Base-by-base conservation (phyloP, 2,329 filamentous ascomycete genomes). In the Apiospora phragmitis region DNA sequence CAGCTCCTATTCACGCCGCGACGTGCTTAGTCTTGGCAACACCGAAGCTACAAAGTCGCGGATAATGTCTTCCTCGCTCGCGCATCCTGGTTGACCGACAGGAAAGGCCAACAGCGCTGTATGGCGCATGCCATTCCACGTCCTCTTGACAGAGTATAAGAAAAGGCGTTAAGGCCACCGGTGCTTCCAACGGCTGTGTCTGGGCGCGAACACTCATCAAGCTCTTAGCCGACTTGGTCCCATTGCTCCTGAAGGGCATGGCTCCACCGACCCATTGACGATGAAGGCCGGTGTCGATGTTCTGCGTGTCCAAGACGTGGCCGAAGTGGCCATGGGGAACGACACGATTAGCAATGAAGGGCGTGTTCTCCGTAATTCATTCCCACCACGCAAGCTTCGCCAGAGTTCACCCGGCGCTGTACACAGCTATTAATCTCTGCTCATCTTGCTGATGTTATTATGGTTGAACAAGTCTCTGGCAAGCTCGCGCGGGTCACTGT, bases 341-440 rank as follows among this genome's bases (percentile, higher is more conserved):
- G 12, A 80, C 69, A 4, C 71, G 68, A 62, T 78, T 80, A 43
- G 78, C 68, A 1, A 41, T 67, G 67, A 78, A 80, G 11, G 72
- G 62, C 0, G 74, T 75, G 9, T 76, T 70, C 24, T 78, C 73
- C 3, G 77, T 70, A 9, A 74, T 68, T 62, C 77, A 79, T n/a
- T 76, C 77, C 77, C 78, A 80, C 6, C 79, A 69, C 7, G 73
- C 77, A 47, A 76, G 75, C 68, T 82, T 80, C 1, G 75, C 78
- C 12, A 71, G 72, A 1, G 74, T 71, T 71, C 82, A 81, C 65
- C 78, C 78, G 3, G 79, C 80, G 1, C 72, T 67, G 47, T 82
- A 82, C 3, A 76, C 72, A 3, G 8, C 6, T 72, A 35, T 6
- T 26, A 68, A 21, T 72, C 69, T 1, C 69, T 68, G 0, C 71